Evolutionary conservation across 2,329 filamentous ascomycete species (phyloP), one percentile per base, ranked within the genome.

Genomic region (Alternaria sp.): DNA sequence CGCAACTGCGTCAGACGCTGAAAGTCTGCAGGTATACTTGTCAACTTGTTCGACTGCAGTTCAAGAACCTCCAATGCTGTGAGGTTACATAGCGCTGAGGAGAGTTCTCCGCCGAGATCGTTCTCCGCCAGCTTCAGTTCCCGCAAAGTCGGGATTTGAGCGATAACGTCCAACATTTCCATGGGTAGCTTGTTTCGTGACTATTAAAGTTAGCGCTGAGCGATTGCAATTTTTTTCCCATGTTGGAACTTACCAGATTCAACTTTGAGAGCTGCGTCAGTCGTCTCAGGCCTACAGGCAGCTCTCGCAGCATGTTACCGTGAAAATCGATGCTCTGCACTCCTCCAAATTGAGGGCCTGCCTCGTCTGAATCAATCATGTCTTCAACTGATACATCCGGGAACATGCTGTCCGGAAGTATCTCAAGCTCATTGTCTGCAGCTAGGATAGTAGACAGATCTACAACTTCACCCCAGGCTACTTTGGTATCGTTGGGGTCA

Each of bases 381-480:
- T 86, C 82, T 41, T 85, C 79, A 5, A 75, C 55, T 24, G 81
- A 76, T 20, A 84, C 78, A 68, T 97, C 93, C 0, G 94, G 94
- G 68, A 98, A 97, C 18, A 93, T 82, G 2, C 83, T 81, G 18
- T 95, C 91, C 3, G 88, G 86, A 34, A 98, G 83, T 32, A 83
- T 82, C 70, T 92, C 88, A 48, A 99, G 79, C 71, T 97, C 92
- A 72, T 99, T 98, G 73, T 97, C 93, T 8, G 94, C 93, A 6
- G 91, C 93, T 65, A 95, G 87, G 51, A 98, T 88, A 62, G 91
- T 88, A 1, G 89, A 91, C 46, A 98, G 81, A 73, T 98, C 94
- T 11, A 98, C 92, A 60, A 91, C 90, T 77, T 98, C 94, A 2
- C 93, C 93, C 95, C 95, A 98, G 34, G 89, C 88, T 11, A 88